Base-by-base conservation (phyloP, 495 filamentous ascomycete genomes). In the Cercophora samala region DNA sequence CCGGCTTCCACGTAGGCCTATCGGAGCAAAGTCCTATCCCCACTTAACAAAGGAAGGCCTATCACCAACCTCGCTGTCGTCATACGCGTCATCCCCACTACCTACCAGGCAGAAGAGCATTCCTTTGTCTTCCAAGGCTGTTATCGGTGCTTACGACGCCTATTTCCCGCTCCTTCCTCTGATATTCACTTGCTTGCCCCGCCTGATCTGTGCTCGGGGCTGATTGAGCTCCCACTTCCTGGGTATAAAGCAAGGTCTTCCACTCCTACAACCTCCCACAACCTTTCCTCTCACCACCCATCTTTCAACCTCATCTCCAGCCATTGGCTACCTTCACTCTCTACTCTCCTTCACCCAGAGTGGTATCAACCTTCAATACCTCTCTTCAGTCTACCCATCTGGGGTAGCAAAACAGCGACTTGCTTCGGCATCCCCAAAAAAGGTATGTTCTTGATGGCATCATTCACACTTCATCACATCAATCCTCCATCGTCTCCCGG, bases 381-480 rank as follows among this genome's bases (percentile, higher is more conserved):
- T 3, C 18, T 23, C 54, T 58, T 58, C 54, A 9, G n/a, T 24
- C 54, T 58, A 58, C 54, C 54, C 13, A 4, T 58, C 54, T 13
- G 37, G 6, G 37, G 37, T 17, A 46, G 37, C 37, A 18, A 46
- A 46, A 46, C 37, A 9, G 13, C 37, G 15, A 46, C 37, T 46
- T 46, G 37, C 13, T 46, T 46, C 13, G 37, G 13, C 37, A 46
- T 29, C 26, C 26, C 5, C 37, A 9, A 46, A 46, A 32, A 46
- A 46, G 37, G 37, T 46, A 46, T 13, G 13, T 46, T 46, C 32
- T n/a, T 13, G 13, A 17, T 9, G 66, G 65, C 5, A 60, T 78
- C 60, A 77, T 75, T 3, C 37, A 0, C 37, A 17, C 37, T 9
- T 46, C 37, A 46, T n/a, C 37, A 46, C 37, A 46, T 46, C 37